Base-by-base conservation (phyloP, 202 grass and related monocot species). In the Panicum hallii region DNA sequence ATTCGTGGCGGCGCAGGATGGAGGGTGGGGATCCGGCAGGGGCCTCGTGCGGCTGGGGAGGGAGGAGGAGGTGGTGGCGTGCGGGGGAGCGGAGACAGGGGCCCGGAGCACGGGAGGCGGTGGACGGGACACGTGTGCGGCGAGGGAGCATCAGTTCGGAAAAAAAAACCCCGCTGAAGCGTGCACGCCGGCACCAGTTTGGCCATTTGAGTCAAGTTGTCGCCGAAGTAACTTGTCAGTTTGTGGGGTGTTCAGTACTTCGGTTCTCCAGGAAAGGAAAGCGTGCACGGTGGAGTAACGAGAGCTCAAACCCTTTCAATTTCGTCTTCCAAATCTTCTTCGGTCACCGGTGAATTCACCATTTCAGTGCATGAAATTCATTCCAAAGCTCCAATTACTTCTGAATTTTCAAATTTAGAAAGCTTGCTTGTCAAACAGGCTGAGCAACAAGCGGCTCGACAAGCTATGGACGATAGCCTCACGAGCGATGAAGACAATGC, bases 1-100 rank as follows among this genome's bases (percentile, higher is more conserved):
- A 80, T 49, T 44, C 45, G 63, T 34, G 20, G 1, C 9, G 19
- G 1, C 6, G 34, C 6, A 14, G 3, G 58, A 85, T 50, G 83
- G 57, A 90, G 2, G 49, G 73, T 17, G 20, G 9, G 47, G 83
- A 78, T 86, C 3, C 4, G 16, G 73, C 30, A 12, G 41, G 17
- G 66, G n/a, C 1, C 6, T 64, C 72, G 73, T 82, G 88, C 83
- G 78, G 83, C 64, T 57, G 78, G 17, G 38, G 46, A 72, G 20
- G 11, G 58, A 79, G 19, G 49, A 8, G 74, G 53, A 16, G 16
- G 60, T 53, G 45, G 78, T 68, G 63, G 64, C 88, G 79, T 86
- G 88, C 48, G 72, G 83, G 26, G 7, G 22, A 47, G n/a, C 2
- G 20, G 16, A 17, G 8, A 17, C 63, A 9, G 16, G n/a, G 16